Conservation (phyloP, 331 rosid species). For the Phaseolus coccineus region DNA sequence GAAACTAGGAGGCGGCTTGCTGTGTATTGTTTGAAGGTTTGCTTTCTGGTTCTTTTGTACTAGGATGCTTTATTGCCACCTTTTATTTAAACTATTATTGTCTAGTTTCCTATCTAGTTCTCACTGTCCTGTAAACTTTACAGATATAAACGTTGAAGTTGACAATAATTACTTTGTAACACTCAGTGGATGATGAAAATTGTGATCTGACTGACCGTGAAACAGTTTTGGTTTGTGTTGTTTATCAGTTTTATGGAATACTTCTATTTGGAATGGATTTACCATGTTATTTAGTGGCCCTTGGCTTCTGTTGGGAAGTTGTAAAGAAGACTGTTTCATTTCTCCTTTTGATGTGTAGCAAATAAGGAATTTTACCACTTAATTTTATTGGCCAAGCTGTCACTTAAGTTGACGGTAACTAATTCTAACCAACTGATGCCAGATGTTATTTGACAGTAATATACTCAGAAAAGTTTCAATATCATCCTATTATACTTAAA, state of each 20-base stretch:
- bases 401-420: no score
- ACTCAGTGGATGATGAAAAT: slow-evolving; percentile 32
- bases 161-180: background rate
- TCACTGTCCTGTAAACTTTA: slow-evolving; percentile 13
- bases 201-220: slow-evolving; percentile 19
- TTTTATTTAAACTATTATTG: slow-evolving; percentile 26
- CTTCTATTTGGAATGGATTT: slow-evolving; percentile 20
- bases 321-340: slow-evolving; percentile 13
- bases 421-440: no score
- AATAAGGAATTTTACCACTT: slow-evolving; percentile 28
- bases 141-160: background rate
- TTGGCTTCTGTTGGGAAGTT: slow-evolving; percentile 21
- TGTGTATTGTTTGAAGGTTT: slow-evolving; percentile 95
- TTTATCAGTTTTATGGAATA: slow-evolving; percentile 1
- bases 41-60: slow-evolving; percentile 39
- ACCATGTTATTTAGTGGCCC: slow-evolving; percentile 25
- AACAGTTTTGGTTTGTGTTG: slow-evolving; percentile 23
- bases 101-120: slow-evolving; percentile 31
- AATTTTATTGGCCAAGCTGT: slow-evolving; percentile 8
- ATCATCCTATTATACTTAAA: slow-evolving; percentile 14
- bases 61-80: slow-evolving; percentile 31
- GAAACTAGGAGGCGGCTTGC: slow-evolving; percentile 99
- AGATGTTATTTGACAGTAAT: no score
- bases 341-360: background rate
- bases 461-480: background rate